These are phyloP conservation scores for Microdochium trichocladiopsis DNA, from an alignment of 2,329 filamentous ascomycete species.

Conservation along the genomic window DNA sequence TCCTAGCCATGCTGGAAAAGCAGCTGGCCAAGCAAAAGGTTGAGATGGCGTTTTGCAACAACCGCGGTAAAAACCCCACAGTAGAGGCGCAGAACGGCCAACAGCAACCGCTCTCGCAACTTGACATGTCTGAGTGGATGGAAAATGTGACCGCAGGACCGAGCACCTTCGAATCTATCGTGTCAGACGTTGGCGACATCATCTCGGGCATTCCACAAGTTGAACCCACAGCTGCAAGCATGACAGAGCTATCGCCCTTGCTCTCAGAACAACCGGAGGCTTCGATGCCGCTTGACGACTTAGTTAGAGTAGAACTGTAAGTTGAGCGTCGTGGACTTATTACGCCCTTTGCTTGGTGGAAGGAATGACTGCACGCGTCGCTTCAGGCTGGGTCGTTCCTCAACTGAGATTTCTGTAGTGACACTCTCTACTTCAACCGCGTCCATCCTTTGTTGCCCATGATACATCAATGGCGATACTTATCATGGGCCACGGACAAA, in stretches of 20 bases:
- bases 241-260: not conserved
- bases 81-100: not conserved
- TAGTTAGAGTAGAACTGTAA: not conserved
- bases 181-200: not conserved
- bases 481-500: not conserved
- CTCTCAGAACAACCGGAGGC: not conserved
- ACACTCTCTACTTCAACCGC: not conserved
- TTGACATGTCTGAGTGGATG: not conserved
- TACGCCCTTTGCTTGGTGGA: too few relatives aligned
- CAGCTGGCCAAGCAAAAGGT: not conserved
- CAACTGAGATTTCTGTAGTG: not conserved
- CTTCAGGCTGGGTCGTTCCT: not conserved
- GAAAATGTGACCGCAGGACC: not conserved
- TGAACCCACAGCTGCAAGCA: not conserved
- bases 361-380: not conserved
- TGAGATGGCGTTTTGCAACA: not conserved
- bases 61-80: not conserved
- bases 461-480: not conserved
- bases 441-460: not conserved
- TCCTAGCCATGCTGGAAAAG: not conserved
- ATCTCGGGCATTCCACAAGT: not conserved
- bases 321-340: not conserved
- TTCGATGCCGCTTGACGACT: not conserved
- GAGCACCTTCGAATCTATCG: not conserved
- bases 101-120: not conserved